A percentile compares a stretch with the other conserved stretches of the same genome.
Evolutionary conservation across 768 basidiomycete genomes (phyloP).

Genomic region (Mycena latifolia): DNA sequence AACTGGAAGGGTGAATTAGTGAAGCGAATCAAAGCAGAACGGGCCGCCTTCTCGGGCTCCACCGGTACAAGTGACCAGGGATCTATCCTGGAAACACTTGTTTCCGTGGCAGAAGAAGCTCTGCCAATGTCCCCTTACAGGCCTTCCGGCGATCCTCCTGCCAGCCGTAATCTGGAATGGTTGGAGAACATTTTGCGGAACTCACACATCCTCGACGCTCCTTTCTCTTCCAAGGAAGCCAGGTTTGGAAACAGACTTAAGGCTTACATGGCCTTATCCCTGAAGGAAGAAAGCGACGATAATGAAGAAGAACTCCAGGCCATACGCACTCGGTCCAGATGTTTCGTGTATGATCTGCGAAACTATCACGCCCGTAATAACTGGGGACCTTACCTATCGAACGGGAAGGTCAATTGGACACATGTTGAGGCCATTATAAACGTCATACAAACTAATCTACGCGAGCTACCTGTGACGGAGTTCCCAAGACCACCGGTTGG

Average conservation of each 20-base stretch:
- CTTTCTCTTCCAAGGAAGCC: slow-evolving; percentile 34
- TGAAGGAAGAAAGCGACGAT: slow-evolving; percentile 49
- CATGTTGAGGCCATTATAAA: slow-evolving; percentile 72
- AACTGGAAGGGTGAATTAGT: slow-evolving; percentile 54
- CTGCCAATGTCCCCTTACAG: slow-evolving; percentile 40
- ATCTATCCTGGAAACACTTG: slow-evolving; percentile 53
- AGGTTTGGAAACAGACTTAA: slow-evolving; percentile 60
- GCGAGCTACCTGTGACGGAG: slow-evolving; percentile 55
- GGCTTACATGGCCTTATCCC: slow-evolving; percentile 60
- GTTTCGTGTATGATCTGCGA: slow-evolving; percentile 73
- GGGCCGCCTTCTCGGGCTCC: slow-evolving; percentile 32
- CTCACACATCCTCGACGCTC: slow-evolving; percentile 50
- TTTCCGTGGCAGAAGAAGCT: slow-evolving; percentile 54
- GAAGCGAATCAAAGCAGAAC: slow-evolving; percentile 56
- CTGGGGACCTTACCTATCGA: slow-evolving; percentile 70
- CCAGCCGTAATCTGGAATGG: slow-evolving; percentile 61
- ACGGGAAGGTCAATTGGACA: slow-evolving; percentile 67
- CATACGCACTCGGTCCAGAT: slow-evolving; percentile 54
- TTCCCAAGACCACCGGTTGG: slow-evolving; percentile 55
- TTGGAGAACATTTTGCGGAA: slow-evolving; percentile 54
- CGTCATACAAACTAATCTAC: slow-evolving; percentile 65
- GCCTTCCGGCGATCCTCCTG: slow-evolving; percentile 34
- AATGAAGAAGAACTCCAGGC: slow-evolving; percentile 52
- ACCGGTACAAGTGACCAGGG: slow-evolving; percentile 40
- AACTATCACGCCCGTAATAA: slow-evolving; percentile 63